These are phyloP conservation scores for Pseudogymnoascus pannorum DNA, from an alignment of 2,329 filamentous ascomycete genomes.

Conservation along the genomic window DNA sequence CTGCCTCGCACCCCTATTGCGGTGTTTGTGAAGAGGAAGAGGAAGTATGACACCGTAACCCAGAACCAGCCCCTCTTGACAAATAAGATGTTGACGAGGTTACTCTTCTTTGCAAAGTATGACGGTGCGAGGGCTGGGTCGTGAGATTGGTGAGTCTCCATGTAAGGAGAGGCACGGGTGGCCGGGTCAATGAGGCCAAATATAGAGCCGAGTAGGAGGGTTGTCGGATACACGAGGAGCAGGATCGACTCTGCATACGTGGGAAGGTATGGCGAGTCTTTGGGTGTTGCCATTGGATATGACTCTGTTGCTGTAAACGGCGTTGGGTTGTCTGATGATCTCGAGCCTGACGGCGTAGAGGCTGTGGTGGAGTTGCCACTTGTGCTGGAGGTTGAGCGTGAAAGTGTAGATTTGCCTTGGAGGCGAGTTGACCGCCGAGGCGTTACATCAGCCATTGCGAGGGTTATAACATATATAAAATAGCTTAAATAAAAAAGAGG, in stretches of 20 bases:
- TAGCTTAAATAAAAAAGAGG: background rate
- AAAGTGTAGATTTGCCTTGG: constrained; percentile 17
- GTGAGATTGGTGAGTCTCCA: constrained; percentile 55
- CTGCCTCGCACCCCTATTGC: constrained; percentile 38
- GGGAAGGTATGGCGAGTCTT: constrained; percentile 53
- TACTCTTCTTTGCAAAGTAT: constrained; percentile 92
- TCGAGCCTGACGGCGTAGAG: constrained; percentile 15
- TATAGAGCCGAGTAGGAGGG: constrained; percentile 73
- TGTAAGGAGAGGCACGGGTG: constrained; percentile 57
- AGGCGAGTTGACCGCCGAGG: constrained; percentile 24
- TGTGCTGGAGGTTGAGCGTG: background rate
- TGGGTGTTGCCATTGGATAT: constrained; percentile 16
- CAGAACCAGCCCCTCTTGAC: constrained; percentile 95
- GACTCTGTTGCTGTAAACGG: constrained; percentile 3
- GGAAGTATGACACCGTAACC: constrained; percentile 67
- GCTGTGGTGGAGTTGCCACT: background rate
- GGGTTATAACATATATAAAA: constrained; percentile 20
- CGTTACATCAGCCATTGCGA: constrained; percentile 19
- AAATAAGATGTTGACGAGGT: constrained; percentile 86
- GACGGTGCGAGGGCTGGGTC: constrained; percentile 54
- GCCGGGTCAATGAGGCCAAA: constrained; percentile 73
- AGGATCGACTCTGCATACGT: constrained; percentile 59
- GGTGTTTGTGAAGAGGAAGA: constrained; percentile 64
- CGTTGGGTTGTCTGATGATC: constrained; percentile 9
- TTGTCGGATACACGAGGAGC: constrained; percentile 65